Conservation (phyloP, 1,284 basidiomycete genomes). For the Porogramme epimiltina region DNA sequence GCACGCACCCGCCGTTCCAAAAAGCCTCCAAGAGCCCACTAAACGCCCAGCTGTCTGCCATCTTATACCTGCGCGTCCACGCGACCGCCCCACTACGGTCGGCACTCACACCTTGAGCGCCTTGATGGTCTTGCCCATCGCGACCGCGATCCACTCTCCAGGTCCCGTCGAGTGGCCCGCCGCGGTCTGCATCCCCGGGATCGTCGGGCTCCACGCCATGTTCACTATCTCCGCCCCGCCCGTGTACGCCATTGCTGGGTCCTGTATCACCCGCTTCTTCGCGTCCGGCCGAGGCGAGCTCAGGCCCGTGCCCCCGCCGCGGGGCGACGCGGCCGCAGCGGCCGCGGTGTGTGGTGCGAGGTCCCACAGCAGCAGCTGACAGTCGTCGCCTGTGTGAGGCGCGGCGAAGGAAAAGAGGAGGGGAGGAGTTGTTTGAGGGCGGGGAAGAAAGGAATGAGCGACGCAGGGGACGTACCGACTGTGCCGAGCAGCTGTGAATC, state of each 20-base stretch:
- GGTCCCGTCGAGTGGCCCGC: conserved; percentile 70
- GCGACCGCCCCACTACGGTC: neutral
- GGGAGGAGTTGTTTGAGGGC: neutral
- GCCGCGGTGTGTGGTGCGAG: conserved; percentile 62
- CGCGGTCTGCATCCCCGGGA: conserved; percentile 72
- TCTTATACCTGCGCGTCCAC: neutral
- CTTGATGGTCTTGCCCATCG: conserved; percentile 82
- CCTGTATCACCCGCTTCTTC: conserved; percentile 72
- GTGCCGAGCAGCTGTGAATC: conserved; percentile 84
- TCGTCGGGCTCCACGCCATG: conserved; percentile 84
- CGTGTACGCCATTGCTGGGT: conserved; percentile 83
- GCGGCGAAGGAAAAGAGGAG: neutral
- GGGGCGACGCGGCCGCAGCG: conserved; percentile 56
- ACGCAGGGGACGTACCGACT: conserved; percentile 69
- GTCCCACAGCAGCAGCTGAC: conserved; percentile 90
- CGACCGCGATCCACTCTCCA: conserved; percentile 91
- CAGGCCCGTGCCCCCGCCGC: conserved; percentile 63
- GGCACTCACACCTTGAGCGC: conserved; percentile 68
- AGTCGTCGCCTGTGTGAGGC: conserved; percentile 76
- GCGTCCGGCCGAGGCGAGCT: conserved; percentile 75
- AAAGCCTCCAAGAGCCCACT: too few species aligned
- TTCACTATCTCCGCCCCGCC: conserved; percentile 82
- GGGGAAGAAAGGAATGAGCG: neutral
- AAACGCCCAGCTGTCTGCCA: too few species aligned
- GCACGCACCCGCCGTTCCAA: neutral